These are phyloP conservation scores for Boeremia lycopersici DNA, from an alignment of 2,329 filamentous ascomycete genomes.

Conservation along the genomic window DNA sequence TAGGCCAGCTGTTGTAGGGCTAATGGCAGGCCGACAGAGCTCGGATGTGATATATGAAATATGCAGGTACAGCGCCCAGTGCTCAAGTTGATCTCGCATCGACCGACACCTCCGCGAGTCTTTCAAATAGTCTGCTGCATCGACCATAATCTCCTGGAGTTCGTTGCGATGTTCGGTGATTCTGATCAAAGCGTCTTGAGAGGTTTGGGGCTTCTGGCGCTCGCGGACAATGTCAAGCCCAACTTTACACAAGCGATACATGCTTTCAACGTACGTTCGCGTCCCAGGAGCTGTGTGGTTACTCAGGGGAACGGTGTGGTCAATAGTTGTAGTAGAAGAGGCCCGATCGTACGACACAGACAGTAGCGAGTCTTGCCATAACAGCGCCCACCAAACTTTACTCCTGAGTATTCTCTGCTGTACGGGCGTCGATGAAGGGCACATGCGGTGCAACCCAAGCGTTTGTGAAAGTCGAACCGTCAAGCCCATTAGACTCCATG, in stretches of 20 bases:
- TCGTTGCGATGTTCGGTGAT: conserved; percentile 64
- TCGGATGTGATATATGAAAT: conserved; percentile 68
- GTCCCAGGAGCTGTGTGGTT: conserved; percentile 55
- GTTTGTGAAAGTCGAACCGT: conserved; percentile 66
- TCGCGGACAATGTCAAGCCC: conserved; percentile 66
- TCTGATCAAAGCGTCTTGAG: conserved; percentile 58
- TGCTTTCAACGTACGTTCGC: conserved; percentile 63
- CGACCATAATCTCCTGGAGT: conserved; percentile 63
- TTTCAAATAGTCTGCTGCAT: conserved; percentile 63
- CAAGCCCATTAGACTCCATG: conserved; percentile 65
- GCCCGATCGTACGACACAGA: conserved; percentile 68
- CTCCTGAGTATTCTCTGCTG: conserved; percentile 50
- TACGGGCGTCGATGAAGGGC: conserved; percentile 58
- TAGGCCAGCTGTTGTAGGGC: conserved; percentile 53
- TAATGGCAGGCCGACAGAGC: conserved; percentile 66
- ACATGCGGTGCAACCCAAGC: conserved; percentile 64
- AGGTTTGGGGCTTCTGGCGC: conserved; percentile 60
- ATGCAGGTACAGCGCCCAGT: conserved; percentile 66
- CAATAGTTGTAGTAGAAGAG: conserved; percentile 61
- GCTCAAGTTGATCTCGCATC: conserved; percentile 62
- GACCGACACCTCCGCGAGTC: conserved; percentile 57
- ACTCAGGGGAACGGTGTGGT: conserved; percentile 50
- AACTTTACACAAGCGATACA: conserved; percentile 62
- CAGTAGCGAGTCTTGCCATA: conserved; percentile 69
- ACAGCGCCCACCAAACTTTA: conserved; percentile 62